Evolutionary conservation across 805 yeast genomes (phyloP).

Genomic region (Wickerhamiella lipophila): DNA sequence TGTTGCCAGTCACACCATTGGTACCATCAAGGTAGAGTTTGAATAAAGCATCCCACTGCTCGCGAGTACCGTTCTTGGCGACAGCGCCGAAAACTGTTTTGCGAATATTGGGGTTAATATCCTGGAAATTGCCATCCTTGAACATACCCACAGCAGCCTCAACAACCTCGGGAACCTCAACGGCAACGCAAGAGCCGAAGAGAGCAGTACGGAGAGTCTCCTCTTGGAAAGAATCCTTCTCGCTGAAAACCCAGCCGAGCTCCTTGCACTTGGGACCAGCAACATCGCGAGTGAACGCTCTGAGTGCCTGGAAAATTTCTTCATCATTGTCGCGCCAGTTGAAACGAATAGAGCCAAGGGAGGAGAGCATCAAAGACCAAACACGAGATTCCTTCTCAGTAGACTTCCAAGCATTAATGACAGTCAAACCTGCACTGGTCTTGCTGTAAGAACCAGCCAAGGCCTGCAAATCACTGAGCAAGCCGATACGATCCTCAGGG

Average conservation of each 20-base stretch:
- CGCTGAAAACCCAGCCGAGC: constrained; percentile 54
- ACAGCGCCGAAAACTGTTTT: constrained; percentile 52
- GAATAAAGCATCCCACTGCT: constrained; percentile 50
- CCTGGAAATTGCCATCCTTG: constrained; percentile 44
- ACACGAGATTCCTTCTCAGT: constrained; percentile 42
- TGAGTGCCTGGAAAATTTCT: constrained; percentile 31
- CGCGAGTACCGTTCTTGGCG: constrained; percentile 49
- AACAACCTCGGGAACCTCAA: constrained; percentile 27
- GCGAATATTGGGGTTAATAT: constrained; percentile 61
- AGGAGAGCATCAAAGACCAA: constrained; percentile 38
- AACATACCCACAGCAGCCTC: constrained; percentile 34
- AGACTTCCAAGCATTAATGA: constrained; percentile 39
- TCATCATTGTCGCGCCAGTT: constrained; percentile 41
- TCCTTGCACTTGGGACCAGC: constrained; percentile 40
- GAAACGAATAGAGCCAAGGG: constrained; percentile 32
- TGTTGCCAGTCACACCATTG: constrained; percentile 51
- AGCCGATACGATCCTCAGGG: constrained; percentile 52
- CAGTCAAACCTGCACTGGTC: constrained; percentile 38
- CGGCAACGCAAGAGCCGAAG: constrained; percentile 27
- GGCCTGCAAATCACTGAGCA: constrained; percentile 48
- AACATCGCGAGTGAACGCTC: constrained; percentile 39
- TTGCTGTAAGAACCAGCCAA: constrained; percentile 41
- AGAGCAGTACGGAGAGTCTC: constrained; percentile 57
- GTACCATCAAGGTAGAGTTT: constrained; percentile 48
- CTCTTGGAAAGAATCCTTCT: constrained; percentile 40